These are phyloP conservation scores for Suillus occidentalis DNA, from an alignment of 768 basidiomycete species.

Conservation along the genomic window DNA sequence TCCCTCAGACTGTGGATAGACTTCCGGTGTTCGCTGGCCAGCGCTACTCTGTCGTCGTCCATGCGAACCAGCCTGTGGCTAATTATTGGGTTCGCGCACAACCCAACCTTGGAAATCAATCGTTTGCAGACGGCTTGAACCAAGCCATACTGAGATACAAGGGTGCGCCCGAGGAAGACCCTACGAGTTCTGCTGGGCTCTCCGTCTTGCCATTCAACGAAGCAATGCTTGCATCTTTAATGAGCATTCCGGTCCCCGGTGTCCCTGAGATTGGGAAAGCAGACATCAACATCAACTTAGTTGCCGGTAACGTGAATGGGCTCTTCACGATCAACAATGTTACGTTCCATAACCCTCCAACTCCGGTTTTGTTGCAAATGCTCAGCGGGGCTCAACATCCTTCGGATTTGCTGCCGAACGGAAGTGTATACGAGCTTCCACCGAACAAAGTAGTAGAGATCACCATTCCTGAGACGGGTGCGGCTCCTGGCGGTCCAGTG, in stretches of 20 bases:
- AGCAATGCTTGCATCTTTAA: constrained; percentile 33
- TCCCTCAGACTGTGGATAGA: constrained; percentile 38
- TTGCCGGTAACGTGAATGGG: constrained; percentile 15
- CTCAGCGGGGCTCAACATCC: constrained; percentile 53
- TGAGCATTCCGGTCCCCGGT: constrained; percentile 30
- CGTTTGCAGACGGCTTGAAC: constrained; percentile 37
- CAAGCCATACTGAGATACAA: constrained; percentile 42
- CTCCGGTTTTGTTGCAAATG: constrained; percentile 59
- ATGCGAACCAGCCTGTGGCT: constrained; percentile 35
- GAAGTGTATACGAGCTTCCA: constrained; percentile 47
- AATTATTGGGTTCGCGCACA: constrained; percentile 46
- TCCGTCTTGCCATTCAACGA: constrained; percentile 32
- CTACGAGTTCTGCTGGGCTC: constrained; percentile 26
- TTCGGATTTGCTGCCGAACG: constrained; percentile 48
- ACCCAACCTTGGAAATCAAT: constrained; percentile 28
- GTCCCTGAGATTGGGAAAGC: constrained; percentile 29
- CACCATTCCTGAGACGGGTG: constrained; percentile 40
- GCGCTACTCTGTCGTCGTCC: constrained; percentile 41
- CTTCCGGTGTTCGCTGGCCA: constrained; percentile 44
- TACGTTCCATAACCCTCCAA: constrained; percentile 39
- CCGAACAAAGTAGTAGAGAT: constrained; percentile 48
- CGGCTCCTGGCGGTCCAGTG: constrained; percentile 30
- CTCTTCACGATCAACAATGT: constrained; percentile 32
- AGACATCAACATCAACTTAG: constrained; percentile 30
- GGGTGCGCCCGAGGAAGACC: constrained; percentile 36